Base-by-base conservation (phyloP, 108 stramenopile genomes). In the Craspedostauros australis region DNA sequence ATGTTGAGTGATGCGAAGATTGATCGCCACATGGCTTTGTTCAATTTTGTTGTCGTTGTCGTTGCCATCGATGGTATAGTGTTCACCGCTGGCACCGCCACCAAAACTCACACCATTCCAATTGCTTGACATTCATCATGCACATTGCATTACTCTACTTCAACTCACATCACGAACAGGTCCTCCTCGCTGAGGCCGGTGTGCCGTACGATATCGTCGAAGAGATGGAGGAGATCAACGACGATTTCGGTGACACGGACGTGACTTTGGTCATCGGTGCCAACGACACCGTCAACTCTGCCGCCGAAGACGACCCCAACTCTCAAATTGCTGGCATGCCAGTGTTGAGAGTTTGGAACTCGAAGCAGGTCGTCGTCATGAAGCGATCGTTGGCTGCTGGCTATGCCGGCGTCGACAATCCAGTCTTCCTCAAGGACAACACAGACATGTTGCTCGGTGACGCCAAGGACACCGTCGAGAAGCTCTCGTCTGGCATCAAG, bases 201-300 rank as follows among this genome's bases (percentile, higher is more conserved):
- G 96, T 99, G 18, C 96, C 96, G 11, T 99, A 99, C 72, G 97
- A 98, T 62, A 92, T 98, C 56, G 99, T 99, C 6, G 76, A 93
- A 61, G 99, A 99, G 55, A 88, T 99, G 68, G 99, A 98, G 65
- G 95, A 96, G 47, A 96, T 96, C 76, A 97, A 98, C 50, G 88
- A 94, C 43, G 95, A 98, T 40, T 96, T 98, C 56, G 71, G 60
- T 31, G 86, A 91, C 9, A 85, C 93, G 16, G 98, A 99, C 57
- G 74, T 97, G 7, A 72, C 68, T 31, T 68, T 99, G 3, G 99
- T 99, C 24, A 95, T 99, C 56, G 99, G 99, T 23, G 96, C 99
- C 23, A 98, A 98, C 51, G 99, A 99, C 67, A 99, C 99, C n/a
- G 88, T 76, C 50, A 98, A 98, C 76, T 80, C 79, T 31, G 95